Conservation (phyloP, 345 rosid species). For the Corchorus olitorius region DNA sequence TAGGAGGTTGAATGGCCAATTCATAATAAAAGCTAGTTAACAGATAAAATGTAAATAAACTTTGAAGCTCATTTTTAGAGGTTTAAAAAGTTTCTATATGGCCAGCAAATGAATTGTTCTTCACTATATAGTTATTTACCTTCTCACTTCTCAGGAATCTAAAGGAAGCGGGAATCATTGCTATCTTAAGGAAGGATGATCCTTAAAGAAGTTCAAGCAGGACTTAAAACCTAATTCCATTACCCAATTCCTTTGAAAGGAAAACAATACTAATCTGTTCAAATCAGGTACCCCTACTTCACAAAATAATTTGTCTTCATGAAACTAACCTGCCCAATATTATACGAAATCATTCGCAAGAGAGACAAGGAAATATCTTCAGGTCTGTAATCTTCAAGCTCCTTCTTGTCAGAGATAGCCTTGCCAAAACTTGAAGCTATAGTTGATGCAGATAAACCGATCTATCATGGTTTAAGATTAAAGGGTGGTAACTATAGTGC, state of each 20-base stretch:
- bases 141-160: neutral
- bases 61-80: neutral
- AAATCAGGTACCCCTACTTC: neutral
- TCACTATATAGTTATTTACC: constrained; percentile 8
- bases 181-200: neutral
- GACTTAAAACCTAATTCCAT: neutral
- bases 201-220: neutral
- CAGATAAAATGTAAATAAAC: neutral
- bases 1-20: neutral
- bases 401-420: constrained; percentile 89
- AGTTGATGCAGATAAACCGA: constrained; percentile 85
- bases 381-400: constrained; percentile 89
- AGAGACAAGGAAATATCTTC: constrained; percentile 97
- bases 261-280: neutral
- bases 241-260: neutral
- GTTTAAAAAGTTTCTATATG: neutral
- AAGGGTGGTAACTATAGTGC: neutral
- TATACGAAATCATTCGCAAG: constrained; percentile 96
- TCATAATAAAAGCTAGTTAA: neutral
- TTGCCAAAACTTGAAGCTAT: constrained; percentile 99
- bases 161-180: neutral
- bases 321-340: constrained; percentile 87
- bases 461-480: neutral
- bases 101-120: neutral
- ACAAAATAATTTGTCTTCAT: constrained; percentile 6